Evolutionary conservation across 2,329 filamentous ascomycete species (phyloP), one percentile per base, ranked within the genome.

Genomic region (Xylariaceae sp.): DNA sequence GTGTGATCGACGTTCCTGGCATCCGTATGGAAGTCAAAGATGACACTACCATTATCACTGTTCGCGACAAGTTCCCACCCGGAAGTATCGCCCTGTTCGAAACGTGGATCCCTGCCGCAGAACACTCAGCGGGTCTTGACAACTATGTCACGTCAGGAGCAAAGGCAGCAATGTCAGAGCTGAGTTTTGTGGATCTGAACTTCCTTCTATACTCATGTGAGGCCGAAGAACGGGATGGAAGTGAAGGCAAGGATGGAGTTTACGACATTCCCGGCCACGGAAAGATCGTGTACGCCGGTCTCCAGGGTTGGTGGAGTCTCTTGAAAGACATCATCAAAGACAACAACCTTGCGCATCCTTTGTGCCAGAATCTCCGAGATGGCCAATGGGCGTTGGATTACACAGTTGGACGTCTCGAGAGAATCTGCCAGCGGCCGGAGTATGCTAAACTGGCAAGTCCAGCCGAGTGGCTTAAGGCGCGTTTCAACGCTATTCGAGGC

Each of bases 261-360:
- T 99, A 97, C 75, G 83, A 87, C 55, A 88, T 99, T 64, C 94
- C 94, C 1, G 87, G 87, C 1, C 80, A 92, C 70, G 93, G 92
- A 2, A 86, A 88, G 60, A 82, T 97, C 48, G 90, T 97, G 1
- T 99, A 97, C 73, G 93, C 93, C 61, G 94, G 94, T 61, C 81
- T 99, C n/a, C 94, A 99, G 73, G 95, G 95, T 44, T 99, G 94
- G 93, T 96, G 93, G 92, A 97, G 92, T 72, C 79, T 96, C 0
- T 77, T 99, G 48, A 88, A 91, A 67, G 81, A 89, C 59, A 88
- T 99, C 62, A 89, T 97, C 67, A 83, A 82, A 54, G 86, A 94
- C 64, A 99, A 99, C 72, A 86, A 97, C 71, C 83, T 99, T 7
- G 94, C 90, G 0, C 94, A 99, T 71, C 90, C 94, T 0, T 81